Percentiles rank a stretch among this genome's conserved stretches.
Evolutionary conservation across 345 rosid genomes (phyloP).

Genomic region (Linum trigynum): DNA sequence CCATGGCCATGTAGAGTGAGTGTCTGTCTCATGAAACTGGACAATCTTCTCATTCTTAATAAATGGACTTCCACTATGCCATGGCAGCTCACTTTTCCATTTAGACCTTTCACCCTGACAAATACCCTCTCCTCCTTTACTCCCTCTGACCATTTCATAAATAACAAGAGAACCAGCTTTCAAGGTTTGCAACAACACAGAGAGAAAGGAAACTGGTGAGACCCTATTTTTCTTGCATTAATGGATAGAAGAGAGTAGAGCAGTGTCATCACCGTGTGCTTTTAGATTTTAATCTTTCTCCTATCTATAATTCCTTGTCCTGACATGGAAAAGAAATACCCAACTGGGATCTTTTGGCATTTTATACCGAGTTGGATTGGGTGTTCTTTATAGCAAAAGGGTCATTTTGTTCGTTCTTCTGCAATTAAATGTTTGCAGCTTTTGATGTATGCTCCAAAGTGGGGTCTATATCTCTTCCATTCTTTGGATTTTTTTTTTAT

Average conservation of each 20-base stretch:
- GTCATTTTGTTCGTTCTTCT: neutral
- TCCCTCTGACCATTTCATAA: constrained; percentile 27
- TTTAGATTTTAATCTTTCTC: constrained; percentile 16
- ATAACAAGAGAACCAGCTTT: constrained; percentile 30
- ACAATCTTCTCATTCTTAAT: constrained; percentile 5
- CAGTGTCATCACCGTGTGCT: constrained; percentile 24
- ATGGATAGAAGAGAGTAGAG: constrained; percentile 21
- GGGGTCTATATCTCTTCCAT: neutral
- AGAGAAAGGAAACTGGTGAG: constrained; percentile 19
- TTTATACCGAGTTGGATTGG: constrained; percentile 14
- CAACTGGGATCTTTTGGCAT: constrained; percentile 23
- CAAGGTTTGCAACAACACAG: constrained; percentile 28
- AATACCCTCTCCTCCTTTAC: constrained; percentile 13
- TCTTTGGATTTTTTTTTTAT: too few relatives aligned
- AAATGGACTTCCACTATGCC: constrained; percentile 10
- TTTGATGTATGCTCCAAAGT: neutral
- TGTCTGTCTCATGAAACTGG: constrained; percentile 23
- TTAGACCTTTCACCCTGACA: constrained; percentile 12
- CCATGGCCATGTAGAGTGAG: constrained; percentile 10
- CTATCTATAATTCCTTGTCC: constrained; percentile 24
- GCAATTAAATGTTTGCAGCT: neutral
- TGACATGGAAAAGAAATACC: constrained; percentile 19
- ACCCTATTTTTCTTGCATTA: constrained; percentile 4
- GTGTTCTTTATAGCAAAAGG: neutral
- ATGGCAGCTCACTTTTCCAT: constrained; percentile 7